These are phyloP conservation scores for Elaeagnus macrophylla DNA, from an alignment of 306 rosid species.

Conservation along the genomic window DNA sequence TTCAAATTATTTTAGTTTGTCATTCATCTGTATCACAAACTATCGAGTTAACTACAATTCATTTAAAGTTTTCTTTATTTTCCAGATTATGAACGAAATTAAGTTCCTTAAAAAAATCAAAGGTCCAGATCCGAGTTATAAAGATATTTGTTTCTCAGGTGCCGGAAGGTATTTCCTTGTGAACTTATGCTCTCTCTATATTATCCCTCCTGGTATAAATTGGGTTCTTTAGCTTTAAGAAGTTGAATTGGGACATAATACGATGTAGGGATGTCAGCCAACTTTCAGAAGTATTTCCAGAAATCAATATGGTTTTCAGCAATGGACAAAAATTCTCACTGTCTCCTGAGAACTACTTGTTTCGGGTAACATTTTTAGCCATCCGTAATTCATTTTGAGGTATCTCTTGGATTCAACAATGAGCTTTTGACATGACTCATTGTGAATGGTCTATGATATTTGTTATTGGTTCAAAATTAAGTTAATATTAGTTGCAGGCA, in stretches of 20 bases:
- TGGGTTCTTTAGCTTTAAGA: too few species aligned
- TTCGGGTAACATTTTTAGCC: slow-evolving; percentile 30
- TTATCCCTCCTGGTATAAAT: too few species aligned
- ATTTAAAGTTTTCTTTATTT: neutral
- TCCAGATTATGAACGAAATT: slow-evolving; percentile 28
- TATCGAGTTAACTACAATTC: slow-evolving; percentile 4
- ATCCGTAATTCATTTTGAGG: slow-evolving; percentile 6
- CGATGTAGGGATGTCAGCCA: slow-evolving; percentile 30
- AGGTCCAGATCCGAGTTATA: slow-evolving; percentile 41
- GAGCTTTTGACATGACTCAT: neutral
- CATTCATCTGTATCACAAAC: neutral
- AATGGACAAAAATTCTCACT: slow-evolving; percentile 30
- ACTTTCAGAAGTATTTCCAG: slow-evolving; percentile 31
- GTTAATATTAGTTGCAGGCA: neutral
- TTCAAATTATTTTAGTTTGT: neutral
- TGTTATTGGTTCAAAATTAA: neutral
- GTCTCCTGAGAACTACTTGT: slow-evolving; percentile 39
- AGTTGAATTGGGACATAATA: too few species aligned
- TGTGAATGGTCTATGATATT: slow-evolving; percentile 1
- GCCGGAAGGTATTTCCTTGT: slow-evolving; percentile 37
- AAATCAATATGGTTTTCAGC: slow-evolving; percentile 35
- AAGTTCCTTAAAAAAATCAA: slow-evolving; percentile 26
- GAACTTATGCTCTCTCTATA: neutral
- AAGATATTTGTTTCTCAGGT: slow-evolving; percentile 42
- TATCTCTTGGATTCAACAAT: neutral